A percentile compares a stretch with the other conserved stretches of the same genome.
Evolutionary conservation across 345 rosid genomes (phyloP).

Genomic region (Aquilaria yunnanensis): DNA sequence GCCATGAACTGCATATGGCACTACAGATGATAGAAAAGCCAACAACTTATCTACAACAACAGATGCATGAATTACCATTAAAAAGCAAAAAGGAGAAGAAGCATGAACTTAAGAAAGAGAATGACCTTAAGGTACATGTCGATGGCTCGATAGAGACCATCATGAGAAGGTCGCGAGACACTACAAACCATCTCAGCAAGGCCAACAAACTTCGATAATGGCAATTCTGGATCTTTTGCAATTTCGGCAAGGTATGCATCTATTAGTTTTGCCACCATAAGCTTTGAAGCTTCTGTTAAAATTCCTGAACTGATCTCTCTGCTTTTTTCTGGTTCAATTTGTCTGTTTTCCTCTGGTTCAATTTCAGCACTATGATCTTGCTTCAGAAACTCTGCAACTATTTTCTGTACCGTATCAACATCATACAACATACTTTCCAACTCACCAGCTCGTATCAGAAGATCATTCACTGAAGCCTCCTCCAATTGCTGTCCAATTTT

Average conservation of each 20-base stretch:
- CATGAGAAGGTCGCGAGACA: constrained; percentile 71
- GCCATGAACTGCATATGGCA: no score
- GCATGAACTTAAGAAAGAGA: neutral
- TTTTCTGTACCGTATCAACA: constrained; percentile 51
- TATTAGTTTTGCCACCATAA: constrained; percentile 71
- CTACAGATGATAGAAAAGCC: neutral
- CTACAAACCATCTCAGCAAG: constrained; percentile 62
- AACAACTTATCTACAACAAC: neutral
- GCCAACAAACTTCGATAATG: constrained; percentile 45
- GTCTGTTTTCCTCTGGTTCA: constrained; percentile 31
- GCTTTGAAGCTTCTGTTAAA: constrained; percentile 75
- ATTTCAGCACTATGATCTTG: constrained; percentile 43
- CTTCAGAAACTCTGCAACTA: constrained; percentile 53
- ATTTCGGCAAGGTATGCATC: constrained; percentile 78
- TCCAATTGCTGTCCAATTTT: constrained; percentile 74
- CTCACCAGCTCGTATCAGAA: constrained; percentile 49
- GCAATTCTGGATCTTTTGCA: constrained; percentile 63
- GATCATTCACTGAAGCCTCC: constrained; percentile 62
- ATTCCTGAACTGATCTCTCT: constrained; percentile 41
- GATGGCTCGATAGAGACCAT: constrained; percentile 76
- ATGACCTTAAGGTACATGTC: constrained; percentile 78
- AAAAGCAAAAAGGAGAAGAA: neutral
- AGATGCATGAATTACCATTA: no score
- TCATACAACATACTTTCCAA: constrained; percentile 48
- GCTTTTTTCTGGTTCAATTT: constrained; percentile 30